These are phyloP conservation scores for Hyphopichia burtonii DNA, from an alignment of 1,139 yeast genomes.

Conservation along the genomic window DNA sequence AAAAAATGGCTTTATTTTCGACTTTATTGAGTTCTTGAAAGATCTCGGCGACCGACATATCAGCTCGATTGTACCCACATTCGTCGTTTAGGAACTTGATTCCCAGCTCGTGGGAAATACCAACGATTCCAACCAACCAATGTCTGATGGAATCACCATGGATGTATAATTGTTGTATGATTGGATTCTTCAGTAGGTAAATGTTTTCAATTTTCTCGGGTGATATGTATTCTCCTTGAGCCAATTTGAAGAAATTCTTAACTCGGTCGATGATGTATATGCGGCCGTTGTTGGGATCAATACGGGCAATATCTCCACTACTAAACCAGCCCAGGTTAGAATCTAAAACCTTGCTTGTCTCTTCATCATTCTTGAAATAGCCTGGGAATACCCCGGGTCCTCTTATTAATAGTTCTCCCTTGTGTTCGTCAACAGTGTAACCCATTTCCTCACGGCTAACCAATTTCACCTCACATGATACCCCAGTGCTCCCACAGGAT, in stretches of 20 bases:
- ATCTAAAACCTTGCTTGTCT: constrained; percentile 31
- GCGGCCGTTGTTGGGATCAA: constrained; percentile 24
- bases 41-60: constrained; percentile 13
- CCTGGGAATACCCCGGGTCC: constrained; percentile 33
- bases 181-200: constrained; percentile 33
- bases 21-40: constrained; percentile 12
- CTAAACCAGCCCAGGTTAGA: constrained; percentile 36
- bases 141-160: constrained; percentile 66
- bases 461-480: constrained; percentile 27
- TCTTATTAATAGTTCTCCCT: constrained; percentile 31
- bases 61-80: constrained; percentile 13
- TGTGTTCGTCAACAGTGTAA: constrained; percentile 19
- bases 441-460: constrained; percentile 29
- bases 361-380: constrained; percentile 21
- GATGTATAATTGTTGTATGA: constrained; percentile 33
- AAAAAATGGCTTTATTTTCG: constrained; percentile 19
- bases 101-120: constrained; percentile 35
- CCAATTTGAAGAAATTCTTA: constrained; percentile 43
- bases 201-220: constrained; percentile 44
- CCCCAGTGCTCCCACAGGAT: constrained; percentile 30
- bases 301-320: constrained; percentile 37
- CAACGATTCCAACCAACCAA: constrained; percentile 62
- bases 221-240: constrained; percentile 46
- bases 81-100: constrained; percentile 17
- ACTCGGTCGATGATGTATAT: constrained; percentile 41